Percentiles rank a stretch among this genome's conserved stretches.
phyloP scores from a whole-genome alignment of 2,329 filamentous ascomycete species.

The Penicillium nordicum region DNA sequence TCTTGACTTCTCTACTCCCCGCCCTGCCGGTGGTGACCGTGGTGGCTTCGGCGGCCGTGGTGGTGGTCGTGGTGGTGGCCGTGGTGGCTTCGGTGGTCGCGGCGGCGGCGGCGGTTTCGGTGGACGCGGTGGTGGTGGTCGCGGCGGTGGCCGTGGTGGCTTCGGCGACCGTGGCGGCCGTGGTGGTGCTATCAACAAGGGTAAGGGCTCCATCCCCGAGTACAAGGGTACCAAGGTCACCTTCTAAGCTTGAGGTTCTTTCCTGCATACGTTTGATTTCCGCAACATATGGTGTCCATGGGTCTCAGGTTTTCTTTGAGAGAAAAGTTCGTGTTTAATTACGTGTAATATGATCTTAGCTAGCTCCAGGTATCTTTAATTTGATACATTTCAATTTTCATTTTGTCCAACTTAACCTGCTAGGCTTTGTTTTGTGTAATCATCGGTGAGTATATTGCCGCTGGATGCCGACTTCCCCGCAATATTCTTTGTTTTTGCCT shows the following conservation, averaged over 20 bases:
- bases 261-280: slow-evolving; percentile 14
- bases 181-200: slow-evolving; percentile 48
- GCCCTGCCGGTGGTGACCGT: slow-evolving; percentile 54
- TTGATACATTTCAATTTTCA: slow-evolving; percentile 16
- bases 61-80: slow-evolving; percentile 52
- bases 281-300: slow-evolving; percentile 20
- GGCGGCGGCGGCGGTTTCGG: slow-evolving; percentile 45
- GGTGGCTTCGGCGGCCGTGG: slow-evolving; percentile 49
- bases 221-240: slow-evolving; percentile 79
- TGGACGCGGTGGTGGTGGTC: slow-evolving; percentile 37
- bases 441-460: slow-evolving; percentile 5
- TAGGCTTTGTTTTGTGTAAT: not conserved
- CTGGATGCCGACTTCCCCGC: slow-evolving; percentile 3
- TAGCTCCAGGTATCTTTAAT: slow-evolving; percentile 15
- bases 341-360: slow-evolving; percentile 13
- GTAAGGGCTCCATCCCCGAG: slow-evolving; percentile 57
- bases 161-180: slow-evolving; percentile 49
- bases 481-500: slow-evolving; percentile 7
- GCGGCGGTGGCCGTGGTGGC: slow-evolving; percentile 48
- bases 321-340: slow-evolving; percentile 20
- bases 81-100: slow-evolving; percentile 44
- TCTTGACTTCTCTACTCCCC: slow-evolving; percentile 75
- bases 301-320: slow-evolving; percentile 17
- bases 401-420: not conserved
- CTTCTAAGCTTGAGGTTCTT: slow-evolving; percentile 47